phyloP scores from a whole-genome alignment of 1,139 yeast genomes.

The Yamadazyma mexicana region DNA sequence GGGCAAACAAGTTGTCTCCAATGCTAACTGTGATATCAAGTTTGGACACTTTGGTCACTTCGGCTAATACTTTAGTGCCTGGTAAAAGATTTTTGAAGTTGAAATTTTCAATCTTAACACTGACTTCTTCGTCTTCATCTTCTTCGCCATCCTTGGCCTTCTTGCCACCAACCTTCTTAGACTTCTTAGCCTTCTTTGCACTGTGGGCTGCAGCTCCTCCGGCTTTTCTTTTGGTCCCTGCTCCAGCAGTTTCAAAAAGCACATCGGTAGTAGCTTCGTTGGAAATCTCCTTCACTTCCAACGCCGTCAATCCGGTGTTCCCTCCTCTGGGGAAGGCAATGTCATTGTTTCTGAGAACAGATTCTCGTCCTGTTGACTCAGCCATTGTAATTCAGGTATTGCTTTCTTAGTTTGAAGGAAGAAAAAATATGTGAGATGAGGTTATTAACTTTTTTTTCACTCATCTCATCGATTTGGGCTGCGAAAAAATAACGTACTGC shows the following conservation, averaged over 20 bases:
- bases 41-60: constrained; percentile 58
- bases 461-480: constrained; percentile 7
- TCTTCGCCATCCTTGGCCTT: constrained; percentile 19
- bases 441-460: background rate
- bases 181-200: constrained; percentile 28
- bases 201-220: constrained; percentile 25
- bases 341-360: constrained; percentile 47
- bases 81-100: constrained; percentile 60
- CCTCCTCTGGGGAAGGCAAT: constrained; percentile 97
- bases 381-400: constrained; percentile 9
- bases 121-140: constrained; percentile 25
- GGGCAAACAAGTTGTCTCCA: constrained; percentile 84
- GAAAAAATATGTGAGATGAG: background rate
- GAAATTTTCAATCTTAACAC: constrained; percentile 57
- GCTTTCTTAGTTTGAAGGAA: background rate
- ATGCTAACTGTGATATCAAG: constrained; percentile 68
- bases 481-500: background rate
- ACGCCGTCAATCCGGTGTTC: constrained; percentile 76
- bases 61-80: constrained; percentile 79
- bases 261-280: constrained; percentile 92
- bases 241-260: constrained; percentile 54
- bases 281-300: constrained; percentile 89
- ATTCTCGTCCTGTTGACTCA: constrained; percentile 9
- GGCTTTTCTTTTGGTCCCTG: constrained; percentile 30
- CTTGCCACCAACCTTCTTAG: constrained; percentile 38